phyloP scores from a whole-genome alignment of 768 basidiomycete species.

The Boletus huronensis region DNA sequence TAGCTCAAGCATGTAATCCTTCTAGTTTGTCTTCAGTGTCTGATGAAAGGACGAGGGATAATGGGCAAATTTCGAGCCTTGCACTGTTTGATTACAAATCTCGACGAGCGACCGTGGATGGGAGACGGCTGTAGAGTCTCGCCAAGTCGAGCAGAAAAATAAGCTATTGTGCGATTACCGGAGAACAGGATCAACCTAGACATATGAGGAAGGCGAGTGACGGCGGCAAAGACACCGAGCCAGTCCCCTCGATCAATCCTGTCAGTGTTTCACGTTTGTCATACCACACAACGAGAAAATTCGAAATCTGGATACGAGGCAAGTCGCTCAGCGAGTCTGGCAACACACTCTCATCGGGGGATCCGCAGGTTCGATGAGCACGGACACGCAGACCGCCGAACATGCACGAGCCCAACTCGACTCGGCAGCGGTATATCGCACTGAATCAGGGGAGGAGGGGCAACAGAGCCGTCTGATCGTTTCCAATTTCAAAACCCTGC shows the following conservation, averaged over 20 bases:
- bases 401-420: background rate
- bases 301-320: constrained; percentile 10
- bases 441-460: background rate
- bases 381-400: background rate
- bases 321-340: background rate
- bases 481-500: constrained; percentile 26
- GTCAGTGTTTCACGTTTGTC: constrained; percentile 43
- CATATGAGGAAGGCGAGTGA: constrained; percentile 32
- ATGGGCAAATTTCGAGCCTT: too few species aligned
- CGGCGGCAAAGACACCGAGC: constrained; percentile 23
- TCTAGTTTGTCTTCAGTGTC: too few species aligned
- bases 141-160: constrained; percentile 18
- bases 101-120: too few species aligned
- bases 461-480: constrained; percentile 10
- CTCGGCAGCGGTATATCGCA: background rate
- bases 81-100: too few species aligned
- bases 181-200: constrained; percentile 33
- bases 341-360: background rate
- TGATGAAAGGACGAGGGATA: too few species aligned
- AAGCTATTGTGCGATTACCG: constrained; percentile 37
- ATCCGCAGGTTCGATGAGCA: constrained; percentile 2
- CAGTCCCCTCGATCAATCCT: constrained; percentile 40
- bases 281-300: constrained; percentile 15
- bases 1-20: background rate
- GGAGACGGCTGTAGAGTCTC: too few species aligned